A percentile compares a stretch with the other conserved stretches of the same genome.
phyloP scores from a whole-genome alignment of 768 basidiomycete genomes.

The Holtermanniella nyarrowii region DNA sequence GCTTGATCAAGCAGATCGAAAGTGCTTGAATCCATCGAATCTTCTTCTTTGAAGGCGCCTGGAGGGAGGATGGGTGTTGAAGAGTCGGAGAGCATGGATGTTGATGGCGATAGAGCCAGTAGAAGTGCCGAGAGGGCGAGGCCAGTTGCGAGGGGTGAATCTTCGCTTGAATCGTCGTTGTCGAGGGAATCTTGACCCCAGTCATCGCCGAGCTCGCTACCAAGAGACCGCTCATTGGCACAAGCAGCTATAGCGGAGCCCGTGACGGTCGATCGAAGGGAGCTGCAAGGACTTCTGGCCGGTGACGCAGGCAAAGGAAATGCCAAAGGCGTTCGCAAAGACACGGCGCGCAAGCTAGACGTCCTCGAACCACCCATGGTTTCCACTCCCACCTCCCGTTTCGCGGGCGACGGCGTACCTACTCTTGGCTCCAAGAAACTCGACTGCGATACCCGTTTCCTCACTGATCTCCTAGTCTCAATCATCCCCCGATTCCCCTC shows the following conservation, averaged over 20 bases:
- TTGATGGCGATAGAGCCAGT: not conserved
- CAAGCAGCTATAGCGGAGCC: not conserved
- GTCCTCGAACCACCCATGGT: too few relatives aligned
- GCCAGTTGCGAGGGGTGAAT: not conserved
- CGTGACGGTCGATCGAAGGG: too few relatives aligned
- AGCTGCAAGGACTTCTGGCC: too few relatives aligned
- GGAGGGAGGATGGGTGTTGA: not conserved
- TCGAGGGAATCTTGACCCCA: not conserved
- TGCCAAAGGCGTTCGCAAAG: too few relatives aligned
- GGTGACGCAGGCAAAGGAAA: too few relatives aligned
- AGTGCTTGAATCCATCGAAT: not conserved
- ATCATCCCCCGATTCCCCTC: not conserved
- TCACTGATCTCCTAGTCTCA: too few relatives aligned
- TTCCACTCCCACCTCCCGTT: too few relatives aligned
- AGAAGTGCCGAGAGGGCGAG: not conserved
- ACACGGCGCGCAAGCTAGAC: too few relatives aligned
- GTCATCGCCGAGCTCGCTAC: conserved; percentile 25
- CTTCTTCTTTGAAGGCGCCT: not conserved
- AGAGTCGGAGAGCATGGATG: not conserved
- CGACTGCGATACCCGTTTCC: too few relatives aligned
- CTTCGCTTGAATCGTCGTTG: not conserved
- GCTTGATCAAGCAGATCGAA: not conserved
- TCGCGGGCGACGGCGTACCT: too few relatives aligned
- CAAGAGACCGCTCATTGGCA: conserved; percentile 16
- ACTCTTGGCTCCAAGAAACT: too few relatives aligned